Evolutionary conservation across 495 filamentous ascomycete genomes (phyloP), one percentile per base, ranked within the genome.

Genomic region (Antarctomyces pellizariae): DNA sequence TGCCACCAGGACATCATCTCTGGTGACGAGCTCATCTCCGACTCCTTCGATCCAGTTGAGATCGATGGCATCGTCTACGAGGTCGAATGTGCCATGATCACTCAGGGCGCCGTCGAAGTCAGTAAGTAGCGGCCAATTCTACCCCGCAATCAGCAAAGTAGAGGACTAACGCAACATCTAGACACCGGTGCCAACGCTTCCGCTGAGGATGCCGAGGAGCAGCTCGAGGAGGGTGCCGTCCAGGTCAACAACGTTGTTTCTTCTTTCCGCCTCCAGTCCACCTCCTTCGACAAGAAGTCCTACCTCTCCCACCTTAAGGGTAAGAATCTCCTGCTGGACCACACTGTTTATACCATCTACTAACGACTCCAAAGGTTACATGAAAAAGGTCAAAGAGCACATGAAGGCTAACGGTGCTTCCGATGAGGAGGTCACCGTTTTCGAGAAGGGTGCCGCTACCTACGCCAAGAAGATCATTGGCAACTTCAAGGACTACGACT

Each of bases 131-230:
- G 12, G 15, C 22, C 16, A 4, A 16, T 18, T 7, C n/a, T n/a
- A n/a, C n/a, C 19, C 22, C 12, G 25, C 18, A 33, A 29, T 16
- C 10, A 20, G 6, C 18, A 13, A 15, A 22, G 22, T 15, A 22
- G 14, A 4, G 7, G n/a, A 12, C 22, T 43, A 16, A 43, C 29
- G 31, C 13, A 26, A 14, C 11, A n/a, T 27, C 13, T 18, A 70
- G 82, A 95, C 44, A 91, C 69, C 45, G 86, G 86, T 50, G 89
- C 80, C 57, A 97, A 95, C 57, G 76, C 86, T 33, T 95, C 86
- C 33, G 82, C 86, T 35, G 86, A 95, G 58, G 86, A 71, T 41
- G 70, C 47, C 29, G 79, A 71, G 13, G 83, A 84, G 35, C 62
- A 45, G 22, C 7, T 61, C 19, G 82, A 83, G 13, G 83, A 83